Base-by-base conservation (phyloP, 2,329 filamentous ascomycete species). In the Colletotrichum graminicola region DNA sequence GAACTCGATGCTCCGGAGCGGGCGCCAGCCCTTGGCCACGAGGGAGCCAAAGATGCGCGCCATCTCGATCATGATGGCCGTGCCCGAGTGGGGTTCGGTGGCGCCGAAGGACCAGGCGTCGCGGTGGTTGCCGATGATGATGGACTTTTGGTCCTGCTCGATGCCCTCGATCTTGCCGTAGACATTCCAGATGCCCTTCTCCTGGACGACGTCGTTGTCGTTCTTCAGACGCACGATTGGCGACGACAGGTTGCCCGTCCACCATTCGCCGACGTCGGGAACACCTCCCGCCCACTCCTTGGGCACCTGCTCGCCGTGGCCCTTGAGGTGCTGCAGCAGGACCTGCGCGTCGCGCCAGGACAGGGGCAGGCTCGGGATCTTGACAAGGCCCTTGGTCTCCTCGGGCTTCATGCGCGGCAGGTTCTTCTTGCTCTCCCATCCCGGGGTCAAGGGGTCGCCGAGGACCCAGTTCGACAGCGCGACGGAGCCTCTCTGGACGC, bases 1-100 rank as follows among this genome's bases (percentile, higher is more conserved):
- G 80, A 99, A 98, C 79, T 97, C 93, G 74, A 99, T 97, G 4
- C 94, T 97, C n/a, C 96, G 92, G 21, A 97, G 85, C 1, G 96
- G 96, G 34, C 93, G 89, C 96, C 96, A 99, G 64, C 95, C 95
- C 68, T 90, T 89, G 21, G 86, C 82, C 29, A 91, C 86, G 21
- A 98, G 87, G 74, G 94, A 90, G 51, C 94, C 94, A 76, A 99
- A 93, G 60, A 97, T 90, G 55, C 93, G 91, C 29, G 93, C 91
- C 69, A 98, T 87, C 82, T 99, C 96, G 65, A 98, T 87, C 87
- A 99, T 92, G 51, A 98, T 88, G 6, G 95, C 95, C 0, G 94
- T 97, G 36, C 95, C 96, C 66, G 93, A 93, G 74, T 94, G 94
- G 1, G 96, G 93, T 77, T 96, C 93, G 0, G 91, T 91, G 34